These are phyloP conservation scores for Aechmea fasciata DNA, from an alignment of 176 grass and related monocot genomes.

Conservation along the genomic window DNA sequence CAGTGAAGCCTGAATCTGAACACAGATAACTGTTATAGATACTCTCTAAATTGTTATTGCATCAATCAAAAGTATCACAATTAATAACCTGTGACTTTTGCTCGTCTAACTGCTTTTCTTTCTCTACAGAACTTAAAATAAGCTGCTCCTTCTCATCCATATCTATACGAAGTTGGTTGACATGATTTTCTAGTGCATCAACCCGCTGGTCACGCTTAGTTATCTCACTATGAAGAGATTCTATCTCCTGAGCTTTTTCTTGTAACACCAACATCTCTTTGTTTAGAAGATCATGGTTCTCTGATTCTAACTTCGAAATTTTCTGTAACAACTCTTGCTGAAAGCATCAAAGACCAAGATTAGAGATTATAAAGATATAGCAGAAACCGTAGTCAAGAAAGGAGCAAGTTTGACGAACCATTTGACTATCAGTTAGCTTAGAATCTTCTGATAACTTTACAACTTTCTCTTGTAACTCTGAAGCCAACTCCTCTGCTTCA, in stretches of 20 bases:
- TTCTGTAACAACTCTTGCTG: conserved; percentile 70
- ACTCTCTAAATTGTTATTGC: conserved; percentile 9
- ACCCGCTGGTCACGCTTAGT: conserved; percentile 54
- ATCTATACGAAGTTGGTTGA: conserved; percentile 37
- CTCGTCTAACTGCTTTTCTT: conserved; percentile 62
- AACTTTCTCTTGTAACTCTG: conserved; percentile 62
- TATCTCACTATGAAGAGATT: conserved; percentile 60
- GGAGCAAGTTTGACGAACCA: conserved; percentile 36
- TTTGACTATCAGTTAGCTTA: conserved; percentile 49
- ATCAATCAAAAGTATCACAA: conserved; percentile 11
- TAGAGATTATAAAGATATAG: not conserved
- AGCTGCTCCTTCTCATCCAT: conserved; percentile 81
- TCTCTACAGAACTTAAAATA: conserved; percentile 46
- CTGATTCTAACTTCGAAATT: conserved; percentile 54
- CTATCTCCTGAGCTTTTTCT: conserved; percentile 54
- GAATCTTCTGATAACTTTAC: conserved; percentile 51
- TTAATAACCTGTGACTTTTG: conserved; percentile 63
- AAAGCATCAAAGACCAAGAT: conserved; percentile 25
- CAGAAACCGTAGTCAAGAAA: not conserved
- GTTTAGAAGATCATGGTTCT: conserved; percentile 56
- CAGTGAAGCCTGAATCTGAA: conserved; percentile 61
- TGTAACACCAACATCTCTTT: conserved; percentile 41
- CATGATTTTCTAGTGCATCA: conserved; percentile 54
- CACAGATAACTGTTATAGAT: conserved; percentile 20
- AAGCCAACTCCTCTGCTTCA: conserved; percentile 41